Base-by-base conservation (phyloP, 768 basidiomycete genomes). In the Rhizopogon vinicolor region DNA sequence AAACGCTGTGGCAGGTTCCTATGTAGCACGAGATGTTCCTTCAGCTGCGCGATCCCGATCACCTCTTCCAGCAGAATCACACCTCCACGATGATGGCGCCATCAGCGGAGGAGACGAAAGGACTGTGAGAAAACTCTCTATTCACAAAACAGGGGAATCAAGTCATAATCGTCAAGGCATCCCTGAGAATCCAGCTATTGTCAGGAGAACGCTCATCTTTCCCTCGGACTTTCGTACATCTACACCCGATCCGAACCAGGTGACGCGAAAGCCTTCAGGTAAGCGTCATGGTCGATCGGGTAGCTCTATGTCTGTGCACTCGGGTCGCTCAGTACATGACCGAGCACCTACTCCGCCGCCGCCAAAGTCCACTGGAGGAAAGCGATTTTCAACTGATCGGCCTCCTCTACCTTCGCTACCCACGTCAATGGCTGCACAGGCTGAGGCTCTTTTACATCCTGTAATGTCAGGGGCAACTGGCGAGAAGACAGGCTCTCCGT, bases 301-400 rank as follows among this genome's bases (percentile, higher is more conserved):
- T 16, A 89, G 91, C 59, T 75, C 78, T 10, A 68, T 67, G 18
- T 82, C 79, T 25, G 84, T 81, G 12, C 72, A 77, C 16, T 92
- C 90, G 0, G 81, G 72, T 60, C 84, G 86, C 54, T 91, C 91
- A 42, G 76, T 91, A 29, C 85, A 89, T 60, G 91, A 93, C 60
- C 86, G 91, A 51, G 86, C 75, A 12, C 91, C 90, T 10, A 93
- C 91, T 7, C 91, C 91, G n/a, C 91, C 91, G 16, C 91, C 91
- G 33, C 84, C 87, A 13, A 81, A 81, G 59, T 73, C 80, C 5
- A 74, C 77, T 45, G 67, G 67, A 40, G 60, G 69, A 33, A 79
- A 79, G 58, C 82, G 87, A 39, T 89, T 91, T 72, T 87, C 88
- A 19, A 75, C 72, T 55, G 85, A 86, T 61, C 73, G 73, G 39